Evolutionary conservation across 2,329 filamentous ascomycete species (phyloP), one percentile per base, ranked within the genome.

Genomic region (Aspergillus arachidicola): DNA sequence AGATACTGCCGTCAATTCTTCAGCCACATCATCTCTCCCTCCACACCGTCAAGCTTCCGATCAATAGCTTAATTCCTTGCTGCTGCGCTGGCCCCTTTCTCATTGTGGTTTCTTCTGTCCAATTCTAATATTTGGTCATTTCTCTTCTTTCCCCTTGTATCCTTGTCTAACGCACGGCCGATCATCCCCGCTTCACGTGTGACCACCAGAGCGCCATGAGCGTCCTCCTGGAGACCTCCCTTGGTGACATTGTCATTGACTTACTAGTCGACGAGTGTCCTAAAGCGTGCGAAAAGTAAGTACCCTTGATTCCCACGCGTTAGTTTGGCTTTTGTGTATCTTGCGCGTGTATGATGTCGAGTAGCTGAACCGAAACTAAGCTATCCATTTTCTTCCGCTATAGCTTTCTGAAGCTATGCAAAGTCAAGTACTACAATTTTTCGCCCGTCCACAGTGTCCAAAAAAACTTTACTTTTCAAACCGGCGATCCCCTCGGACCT

Each of bases 381-480:
- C 83, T 73, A 69, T 78, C 73, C 73, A 71, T 71, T 41, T 68
- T 68, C 56, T 71, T 66, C 66, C 70, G 70, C 73, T 76, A 67
- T 79, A 96, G 93, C 85, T 98, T 99, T 79, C 84, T 99, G 62
- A 98, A 99, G 85, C 91, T 99, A 71, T 97, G 95, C 87, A 98
- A 98, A 82, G 84, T 93, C 80, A 99, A 97, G 83, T 99, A 98
- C 82, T 99, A 97, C 88, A 98, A 98, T 83, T 98, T 96, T 78
- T 89, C 93, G 6, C 95, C 94, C 30, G 83, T 98, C 60, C 92
- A 97, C 81, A 93, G 90, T 69, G 87, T 99, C 43, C 95, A 97
- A 76, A 95, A 94, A 77, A 89, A 93, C 79, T 98, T 97, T 80
- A 96, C 94, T 65, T 97, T 97, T 80, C 94, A 98, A 79, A 96